A percentile compares a stretch with the other conserved stretches of the same genome.
These are phyloP conservation scores for Phaeotremella skinneri DNA, from an alignment of 768 basidiomycete genomes.

Conservation along the genomic window DNA sequence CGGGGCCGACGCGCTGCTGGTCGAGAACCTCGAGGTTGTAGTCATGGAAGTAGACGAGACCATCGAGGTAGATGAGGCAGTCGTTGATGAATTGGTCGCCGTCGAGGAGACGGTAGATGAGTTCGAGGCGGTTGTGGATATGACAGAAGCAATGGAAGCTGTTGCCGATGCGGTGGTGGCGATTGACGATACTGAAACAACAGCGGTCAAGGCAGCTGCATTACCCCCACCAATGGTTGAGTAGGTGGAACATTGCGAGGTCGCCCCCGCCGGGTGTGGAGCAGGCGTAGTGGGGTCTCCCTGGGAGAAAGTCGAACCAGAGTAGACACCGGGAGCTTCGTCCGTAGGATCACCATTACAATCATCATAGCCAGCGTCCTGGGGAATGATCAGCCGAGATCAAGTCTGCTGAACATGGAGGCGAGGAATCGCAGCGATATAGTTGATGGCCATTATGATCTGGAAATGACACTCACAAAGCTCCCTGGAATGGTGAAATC, in stretches of 20 bases:
- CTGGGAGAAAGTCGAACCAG: constrained; percentile 53
- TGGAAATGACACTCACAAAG: constrained; percentile 13
- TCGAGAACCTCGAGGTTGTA: background rate
- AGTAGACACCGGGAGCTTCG: constrained; percentile 52
- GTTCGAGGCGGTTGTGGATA: constrained; percentile 10
- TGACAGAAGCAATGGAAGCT: constrained; percentile 7
- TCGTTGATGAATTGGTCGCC: constrained; percentile 6
- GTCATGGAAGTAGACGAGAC: background rate
- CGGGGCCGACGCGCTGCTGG: background rate
- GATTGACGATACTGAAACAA: no score
- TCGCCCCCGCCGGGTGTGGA: constrained; percentile 57
- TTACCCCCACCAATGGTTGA: constrained; percentile 57
- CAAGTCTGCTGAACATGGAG: no score
- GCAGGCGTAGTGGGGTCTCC: constrained; percentile 54
- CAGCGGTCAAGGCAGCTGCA: constrained; percentile 16
- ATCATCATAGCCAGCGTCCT: constrained; percentile 36
- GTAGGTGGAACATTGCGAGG: constrained; percentile 61
- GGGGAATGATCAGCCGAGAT: no score
- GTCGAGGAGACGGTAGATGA: constrained; percentile 6
- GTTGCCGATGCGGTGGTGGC: background rate
- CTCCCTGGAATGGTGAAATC: constrained; percentile 44
- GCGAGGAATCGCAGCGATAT: background rate
- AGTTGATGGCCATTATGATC: background rate
- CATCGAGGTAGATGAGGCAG: constrained; percentile 10
- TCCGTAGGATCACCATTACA: constrained; percentile 39